These are phyloP conservation scores for Monilinia laxa DNA, from an alignment of 2,329 filamentous ascomycete species.

Conservation along the genomic window DNA sequence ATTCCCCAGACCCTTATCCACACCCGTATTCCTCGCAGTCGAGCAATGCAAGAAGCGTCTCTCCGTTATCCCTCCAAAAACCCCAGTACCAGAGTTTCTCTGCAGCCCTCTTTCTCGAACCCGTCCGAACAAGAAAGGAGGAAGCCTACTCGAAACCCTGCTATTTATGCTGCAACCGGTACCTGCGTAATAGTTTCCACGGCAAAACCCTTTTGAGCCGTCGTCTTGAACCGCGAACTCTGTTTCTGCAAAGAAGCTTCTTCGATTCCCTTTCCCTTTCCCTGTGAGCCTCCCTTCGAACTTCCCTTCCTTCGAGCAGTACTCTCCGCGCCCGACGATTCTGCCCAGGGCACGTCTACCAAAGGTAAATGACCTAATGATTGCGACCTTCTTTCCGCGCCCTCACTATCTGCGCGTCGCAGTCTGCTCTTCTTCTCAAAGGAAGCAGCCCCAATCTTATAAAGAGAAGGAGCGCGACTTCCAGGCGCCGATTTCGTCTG, in stretches of 20 bases:
- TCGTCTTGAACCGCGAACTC: not conserved
- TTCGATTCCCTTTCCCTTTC: slow-evolving; percentile 4
- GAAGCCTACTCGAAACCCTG: slow-evolving; percentile 9
- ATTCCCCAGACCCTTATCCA: not conserved
- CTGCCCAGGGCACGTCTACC: slow-evolving; percentile 2
- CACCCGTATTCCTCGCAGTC: not conserved
- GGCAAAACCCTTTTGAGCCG: not conserved
- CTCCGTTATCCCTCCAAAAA: not conserved
- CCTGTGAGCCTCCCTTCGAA: not conserved
- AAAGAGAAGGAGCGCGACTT: slow-evolving; percentile 1
- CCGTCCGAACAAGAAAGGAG: not conserved
- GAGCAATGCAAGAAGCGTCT: not conserved
- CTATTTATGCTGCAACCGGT: not conserved
- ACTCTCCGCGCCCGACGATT: not conserved
- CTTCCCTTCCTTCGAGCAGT: not conserved
- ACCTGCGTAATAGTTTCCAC: not conserved
- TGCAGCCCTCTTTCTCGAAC: not conserved
- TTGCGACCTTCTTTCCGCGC: not conserved
- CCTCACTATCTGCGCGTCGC: too few species aligned
- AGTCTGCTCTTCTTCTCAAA: not conserved
- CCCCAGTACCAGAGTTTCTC: not conserved
- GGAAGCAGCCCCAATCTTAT: not conserved
- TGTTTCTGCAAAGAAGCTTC: not conserved
- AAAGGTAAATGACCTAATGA: slow-evolving; percentile 20
- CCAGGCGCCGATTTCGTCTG: slow-evolving; percentile 4